These are phyloP conservation scores for Saxispiralis lemnorum DNA, from an alignment of 495 filamentous ascomycete genomes.

Conservation along the genomic window DNA sequence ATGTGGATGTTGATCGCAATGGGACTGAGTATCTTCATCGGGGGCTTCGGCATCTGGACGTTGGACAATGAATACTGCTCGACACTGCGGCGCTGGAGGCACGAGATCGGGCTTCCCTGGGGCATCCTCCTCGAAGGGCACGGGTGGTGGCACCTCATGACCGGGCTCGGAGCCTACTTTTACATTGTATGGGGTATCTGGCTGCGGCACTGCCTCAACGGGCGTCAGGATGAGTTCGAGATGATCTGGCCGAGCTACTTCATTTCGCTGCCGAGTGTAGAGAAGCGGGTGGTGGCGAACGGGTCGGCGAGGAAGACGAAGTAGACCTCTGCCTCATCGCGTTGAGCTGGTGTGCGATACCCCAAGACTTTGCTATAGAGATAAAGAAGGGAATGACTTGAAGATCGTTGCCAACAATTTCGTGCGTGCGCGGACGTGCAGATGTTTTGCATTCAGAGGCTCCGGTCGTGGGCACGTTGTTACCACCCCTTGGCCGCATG, in stretches of 20 bases:
- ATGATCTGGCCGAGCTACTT: conserved; percentile 53
- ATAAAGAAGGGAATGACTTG: no score
- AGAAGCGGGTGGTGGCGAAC: conserved; percentile 24
- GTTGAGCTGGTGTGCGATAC: no score
- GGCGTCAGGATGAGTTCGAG: conserved; percentile 56
- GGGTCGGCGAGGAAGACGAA: conserved; percentile 29
- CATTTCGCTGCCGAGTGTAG: conserved; percentile 46
- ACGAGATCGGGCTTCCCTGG: conserved; percentile 69
- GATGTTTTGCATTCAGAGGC: no score
- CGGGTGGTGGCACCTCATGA: conserved; percentile 84
- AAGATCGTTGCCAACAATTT: no score
- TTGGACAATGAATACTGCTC: conserved; percentile 71
- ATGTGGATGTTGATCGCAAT: conserved; percentile 62
- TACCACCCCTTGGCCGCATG: no score
- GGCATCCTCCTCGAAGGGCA: conserved; percentile 80
- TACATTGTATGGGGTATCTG: conserved; percentile 75
- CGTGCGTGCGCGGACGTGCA: no score
- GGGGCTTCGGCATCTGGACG: conserved; percentile 74
- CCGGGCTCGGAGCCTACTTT: conserved; percentile 54
- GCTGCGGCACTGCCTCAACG: conserved; percentile 64
- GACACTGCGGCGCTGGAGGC: conserved; percentile 50
- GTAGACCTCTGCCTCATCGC: no score
- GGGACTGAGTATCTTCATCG: conserved; percentile 60
- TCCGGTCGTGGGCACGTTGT: no score
- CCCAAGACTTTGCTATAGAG: no score